A percentile compares a stretch with the other conserved stretches of the same genome.
Evolutionary conservation across 805 yeast species (phyloP).

Genomic region (Zygosaccharomyces siamensis): DNA sequence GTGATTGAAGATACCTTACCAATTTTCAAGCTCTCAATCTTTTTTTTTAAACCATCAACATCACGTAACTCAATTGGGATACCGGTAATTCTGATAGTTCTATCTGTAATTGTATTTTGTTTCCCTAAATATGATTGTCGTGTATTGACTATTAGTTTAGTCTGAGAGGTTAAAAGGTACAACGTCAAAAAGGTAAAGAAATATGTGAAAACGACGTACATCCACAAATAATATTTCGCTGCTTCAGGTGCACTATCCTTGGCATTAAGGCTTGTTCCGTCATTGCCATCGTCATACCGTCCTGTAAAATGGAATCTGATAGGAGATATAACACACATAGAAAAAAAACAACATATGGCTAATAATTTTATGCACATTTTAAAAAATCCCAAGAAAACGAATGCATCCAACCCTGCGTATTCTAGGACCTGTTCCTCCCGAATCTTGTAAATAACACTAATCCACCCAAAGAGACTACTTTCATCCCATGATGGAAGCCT

Average conservation of each 20-base stretch:
- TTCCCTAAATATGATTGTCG: constrained; percentile 79
- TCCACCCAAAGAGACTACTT: constrained; percentile 72
- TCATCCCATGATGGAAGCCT: constrained; percentile 34
- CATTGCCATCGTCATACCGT: constrained; percentile 57
- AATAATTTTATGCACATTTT: constrained; percentile 76
- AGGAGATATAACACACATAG: constrained; percentile 76
- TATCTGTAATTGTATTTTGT: constrained; percentile 85
- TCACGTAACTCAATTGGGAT: constrained; percentile 78
- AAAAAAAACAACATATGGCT: constrained; percentile 59
- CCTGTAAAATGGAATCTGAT: constrained; percentile 82
- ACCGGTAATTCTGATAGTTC: constrained; percentile 84
- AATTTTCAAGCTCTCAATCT: constrained; percentile 70
- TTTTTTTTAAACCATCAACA: constrained; percentile 62
- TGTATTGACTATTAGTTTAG: constrained; percentile 65
- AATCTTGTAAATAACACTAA: constrained; percentile 57
- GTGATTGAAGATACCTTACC: constrained; percentile 75
- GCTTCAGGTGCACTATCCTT: constrained; percentile 37
- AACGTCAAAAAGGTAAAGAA: constrained; percentile 69
- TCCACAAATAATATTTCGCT: constrained; percentile 62
- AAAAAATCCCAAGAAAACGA: constrained; percentile 85
- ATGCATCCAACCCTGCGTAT: constrained; percentile 92
- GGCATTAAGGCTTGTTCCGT: constrained; percentile 26
- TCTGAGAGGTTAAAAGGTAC: constrained; percentile 58
- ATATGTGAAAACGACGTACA: constrained; percentile 82
- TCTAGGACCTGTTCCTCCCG: constrained; percentile 75